Conservation (phyloP, 2,329 filamentous ascomycete species). For the Aspergillus costaricaensis region DNA sequence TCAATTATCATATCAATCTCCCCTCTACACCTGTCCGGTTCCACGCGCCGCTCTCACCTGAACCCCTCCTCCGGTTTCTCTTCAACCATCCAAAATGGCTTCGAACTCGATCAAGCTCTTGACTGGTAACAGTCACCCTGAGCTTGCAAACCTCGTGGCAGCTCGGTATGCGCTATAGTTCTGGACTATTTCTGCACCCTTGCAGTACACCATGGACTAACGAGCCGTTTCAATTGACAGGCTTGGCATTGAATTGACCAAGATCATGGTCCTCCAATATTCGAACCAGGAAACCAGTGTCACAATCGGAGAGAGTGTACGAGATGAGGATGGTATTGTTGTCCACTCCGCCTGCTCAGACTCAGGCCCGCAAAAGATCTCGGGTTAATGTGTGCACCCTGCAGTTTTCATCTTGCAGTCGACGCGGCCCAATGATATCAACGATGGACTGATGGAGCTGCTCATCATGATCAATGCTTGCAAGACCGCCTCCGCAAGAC, state of each 20-base stretch:
- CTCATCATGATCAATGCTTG: constrained; percentile 98
- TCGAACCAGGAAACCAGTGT: constrained; percentile 67
- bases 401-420: constrained; percentile 94
- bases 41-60: background rate
- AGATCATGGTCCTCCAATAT: constrained; percentile 68
- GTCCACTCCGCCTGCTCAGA: constrained; percentile 13
- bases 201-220: constrained; percentile 9
- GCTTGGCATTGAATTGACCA: constrained; percentile 66
- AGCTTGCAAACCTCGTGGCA: constrained; percentile 69
- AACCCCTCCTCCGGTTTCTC: background rate
- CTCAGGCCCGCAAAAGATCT: background rate
- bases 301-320: constrained; percentile 91
- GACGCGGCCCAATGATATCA: constrained; percentile 92
- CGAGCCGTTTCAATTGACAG: constrained; percentile 39
- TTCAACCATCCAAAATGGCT: constrained; percentile 55
- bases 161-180: constrained; percentile 56
- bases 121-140: constrained; percentile 73
- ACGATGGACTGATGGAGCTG: constrained; percentile 96
- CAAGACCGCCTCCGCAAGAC: constrained; percentile 78
- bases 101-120: constrained; percentile 74
- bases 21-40: too few species aligned
- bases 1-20: too few species aligned
- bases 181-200: background rate
- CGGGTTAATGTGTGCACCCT: constrained; percentile 13
- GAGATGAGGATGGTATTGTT: constrained; percentile 84